These are phyloP conservation scores for Laburnicola sp. DNA, from an alignment of 2,329 filamentous ascomycete species.

Conservation along the genomic window DNA sequence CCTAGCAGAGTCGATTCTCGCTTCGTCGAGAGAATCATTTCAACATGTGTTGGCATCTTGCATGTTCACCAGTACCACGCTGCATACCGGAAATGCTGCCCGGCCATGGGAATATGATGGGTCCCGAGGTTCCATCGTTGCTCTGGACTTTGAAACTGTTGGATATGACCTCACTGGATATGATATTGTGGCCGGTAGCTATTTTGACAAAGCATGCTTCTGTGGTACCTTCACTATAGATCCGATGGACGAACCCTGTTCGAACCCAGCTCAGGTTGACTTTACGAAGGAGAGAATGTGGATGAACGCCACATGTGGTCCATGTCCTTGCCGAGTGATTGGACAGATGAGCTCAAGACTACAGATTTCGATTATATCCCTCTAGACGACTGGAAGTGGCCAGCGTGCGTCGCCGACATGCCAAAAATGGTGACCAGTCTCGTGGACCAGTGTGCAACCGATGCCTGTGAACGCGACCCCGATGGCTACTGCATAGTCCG, in stretches of 20 bases:
- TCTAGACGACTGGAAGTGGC: conserved; percentile 35
- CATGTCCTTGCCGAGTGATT: conserved; percentile 26
- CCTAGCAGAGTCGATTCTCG: conserved; percentile 23
- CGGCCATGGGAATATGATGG: conserved; percentile 42
- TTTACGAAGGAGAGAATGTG: conserved; percentile 36
- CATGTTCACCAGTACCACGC: conserved; percentile 29
- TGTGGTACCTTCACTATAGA: conserved; percentile 27
- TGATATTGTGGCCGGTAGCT: conserved; percentile 25
- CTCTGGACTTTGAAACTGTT: conserved; percentile 39
- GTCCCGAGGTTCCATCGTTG: conserved; percentile 27
- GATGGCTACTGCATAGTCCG: conserved; percentile 36
- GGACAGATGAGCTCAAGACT: conserved; percentile 31
- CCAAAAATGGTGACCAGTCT: conserved; percentile 23
- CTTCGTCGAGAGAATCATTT: conserved; percentile 30
- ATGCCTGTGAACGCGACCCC: conserved; percentile 37
- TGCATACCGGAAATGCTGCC: conserved; percentile 36
- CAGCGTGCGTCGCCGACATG: conserved; percentile 26
- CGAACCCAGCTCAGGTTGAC: conserved; percentile 17
- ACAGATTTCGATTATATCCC: conserved; percentile 34
- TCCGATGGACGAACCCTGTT: conserved; percentile 22
- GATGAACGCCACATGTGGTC: conserved; percentile 39
- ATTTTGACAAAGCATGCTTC: conserved; percentile 42
- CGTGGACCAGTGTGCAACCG: conserved; percentile 30
- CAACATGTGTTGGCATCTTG: conserved; percentile 36
- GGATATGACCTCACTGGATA: conserved; percentile 33